Base-by-base conservation (phyloP, 768 basidiomycete species). In the Naganishia onofrii region DNA sequence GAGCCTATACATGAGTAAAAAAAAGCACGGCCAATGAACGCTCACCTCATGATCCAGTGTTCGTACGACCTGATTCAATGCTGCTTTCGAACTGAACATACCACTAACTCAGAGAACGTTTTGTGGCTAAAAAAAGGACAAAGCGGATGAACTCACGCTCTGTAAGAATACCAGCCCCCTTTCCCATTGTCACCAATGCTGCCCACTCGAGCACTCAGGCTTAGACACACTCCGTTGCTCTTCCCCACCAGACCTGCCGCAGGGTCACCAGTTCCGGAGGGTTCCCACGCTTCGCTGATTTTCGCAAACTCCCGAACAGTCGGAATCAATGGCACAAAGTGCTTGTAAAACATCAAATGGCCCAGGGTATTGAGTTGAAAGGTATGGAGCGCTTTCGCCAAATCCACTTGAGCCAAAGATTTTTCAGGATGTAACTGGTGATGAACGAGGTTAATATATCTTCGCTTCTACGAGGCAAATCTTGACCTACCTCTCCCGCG, bases 31-130 rank as follows among this genome's bases (percentile, higher is more conserved):
- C 13, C 9, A 64, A 13, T 68, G 71, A 7, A 72, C 34, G 57
- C 76, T 70, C 48, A 82, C 78, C 73, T 83, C 83, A 52, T 81
- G 82, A 67, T 83, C 80, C 8, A 83, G 72, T 0, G 77, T 79
- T 29, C 77, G 72, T 58, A 83, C 76, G 46, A 81, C 66, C 67
- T 83, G 82, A 70, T 84, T 84, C 36, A 82, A 70, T 1, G 83
- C 83, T 1, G 83, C 81, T 73, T 84, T 84, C 28, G 83, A 83
- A 2, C 82, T 81, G n/a, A n/a, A n/a, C n/a, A n/a, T n/a, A 60
- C 66, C 15, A 34, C 2, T 23, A 3, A 52, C 23, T 32, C 51
- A 65, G 26, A 10, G 42, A 28, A 9, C 4, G 6, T 23, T 46
- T 29, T 6, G n/a, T n/a, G n/a, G 4, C 26, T 12, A 23, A 36